These are phyloP conservation scores for Hortiboletus flavorubellus DNA, from an alignment of 768 basidiomycete genomes.

Conservation along the genomic window DNA sequence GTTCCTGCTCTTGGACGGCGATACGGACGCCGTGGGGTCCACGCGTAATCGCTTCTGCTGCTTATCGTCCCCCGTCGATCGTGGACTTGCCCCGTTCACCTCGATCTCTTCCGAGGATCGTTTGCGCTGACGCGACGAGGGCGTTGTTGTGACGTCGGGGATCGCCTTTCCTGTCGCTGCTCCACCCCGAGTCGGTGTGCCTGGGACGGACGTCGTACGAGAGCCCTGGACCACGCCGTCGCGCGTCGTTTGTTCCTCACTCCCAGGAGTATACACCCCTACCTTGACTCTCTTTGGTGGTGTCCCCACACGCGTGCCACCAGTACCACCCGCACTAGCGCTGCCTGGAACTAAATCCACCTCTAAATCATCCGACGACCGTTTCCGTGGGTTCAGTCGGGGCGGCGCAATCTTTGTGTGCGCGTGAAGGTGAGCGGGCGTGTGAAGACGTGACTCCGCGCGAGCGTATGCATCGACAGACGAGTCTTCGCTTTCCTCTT, in stretches of 20 bases:
- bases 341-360: constrained; percentile 13
- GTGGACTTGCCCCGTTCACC: constrained; percentile 5
- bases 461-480: constrained; percentile 6
- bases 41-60: constrained; percentile 31
- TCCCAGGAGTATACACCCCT: constrained; percentile 4
- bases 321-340: background rate
- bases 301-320: constrained; percentile 24
- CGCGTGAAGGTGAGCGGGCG: background rate
- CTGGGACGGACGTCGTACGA: background rate
- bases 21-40: constrained; percentile 9
- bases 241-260: constrained; percentile 9
- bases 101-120: constrained; percentile 52
- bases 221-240: background rate
- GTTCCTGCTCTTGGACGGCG: constrained; percentile 5
- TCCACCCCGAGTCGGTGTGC: background rate
- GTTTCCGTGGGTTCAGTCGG: constrained; percentile 30
- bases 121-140: constrained; percentile 36
- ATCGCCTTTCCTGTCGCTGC: background rate
- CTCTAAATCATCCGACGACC: constrained; percentile 38
- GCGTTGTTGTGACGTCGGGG: constrained; percentile 4
- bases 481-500: constrained; percentile 30
- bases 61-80: constrained; percentile 15
- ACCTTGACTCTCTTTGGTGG: constrained; percentile 42
- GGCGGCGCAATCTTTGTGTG: constrained; percentile 13
- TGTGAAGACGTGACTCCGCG: constrained; percentile 6